phyloP scores from a whole-genome alignment of 371 early-diverging fungal species.

The Apophysomyces trapeziformis region DNA sequence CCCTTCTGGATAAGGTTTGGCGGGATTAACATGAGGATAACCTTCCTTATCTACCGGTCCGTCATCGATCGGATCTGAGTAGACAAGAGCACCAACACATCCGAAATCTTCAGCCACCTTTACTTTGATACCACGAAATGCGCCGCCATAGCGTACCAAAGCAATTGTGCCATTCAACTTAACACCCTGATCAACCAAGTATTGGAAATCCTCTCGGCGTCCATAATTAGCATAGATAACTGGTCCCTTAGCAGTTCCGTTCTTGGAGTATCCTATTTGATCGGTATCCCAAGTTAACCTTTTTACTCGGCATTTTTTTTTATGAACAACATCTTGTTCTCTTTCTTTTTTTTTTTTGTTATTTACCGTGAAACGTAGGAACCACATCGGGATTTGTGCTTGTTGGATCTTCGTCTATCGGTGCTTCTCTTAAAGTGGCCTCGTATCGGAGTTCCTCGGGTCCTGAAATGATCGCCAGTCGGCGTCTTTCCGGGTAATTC shows the following conservation, averaged over 20 bases:
- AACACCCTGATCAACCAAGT: slow-evolving; percentile 50
- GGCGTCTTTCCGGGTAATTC: slow-evolving; percentile 59
- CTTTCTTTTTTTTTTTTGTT: too few species aligned
- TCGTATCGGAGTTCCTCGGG: slow-evolving; percentile 49
- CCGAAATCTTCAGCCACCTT: slow-evolving; percentile 64
- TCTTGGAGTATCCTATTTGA: slow-evolving; percentile 52
- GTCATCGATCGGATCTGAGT: slow-evolving; percentile 28
- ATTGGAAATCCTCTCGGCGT: slow-evolving; percentile 60
- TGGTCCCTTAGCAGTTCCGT: slow-evolving; percentile 64
- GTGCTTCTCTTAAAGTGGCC: slow-evolving; percentile 59
- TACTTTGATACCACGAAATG: slow-evolving; percentile 66
- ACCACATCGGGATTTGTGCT: slow-evolving; percentile 54
- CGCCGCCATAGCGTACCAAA: slow-evolving; percentile 63
- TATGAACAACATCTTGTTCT: too few species aligned
- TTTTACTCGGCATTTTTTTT: too few species aligned
- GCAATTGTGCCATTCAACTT: slow-evolving; percentile 56
- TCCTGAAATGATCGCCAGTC: slow-evolving; percentile 57
- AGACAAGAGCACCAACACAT: slow-evolving; percentile 59
- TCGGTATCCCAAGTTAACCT: too few species aligned
- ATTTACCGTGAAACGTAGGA: slow-evolving; percentile 66
- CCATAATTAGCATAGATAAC: slow-evolving; percentile 75
- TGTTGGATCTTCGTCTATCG: slow-evolving; percentile 59
- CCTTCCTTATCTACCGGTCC: slow-evolving; percentile 23
- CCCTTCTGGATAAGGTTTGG: slow-evolving; percentile 65
- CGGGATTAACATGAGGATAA: slow-evolving; percentile 41